Conservation (phyloP, 1,284 basidiomycete species). For the Cystobasidiaceae sp. region DNA sequence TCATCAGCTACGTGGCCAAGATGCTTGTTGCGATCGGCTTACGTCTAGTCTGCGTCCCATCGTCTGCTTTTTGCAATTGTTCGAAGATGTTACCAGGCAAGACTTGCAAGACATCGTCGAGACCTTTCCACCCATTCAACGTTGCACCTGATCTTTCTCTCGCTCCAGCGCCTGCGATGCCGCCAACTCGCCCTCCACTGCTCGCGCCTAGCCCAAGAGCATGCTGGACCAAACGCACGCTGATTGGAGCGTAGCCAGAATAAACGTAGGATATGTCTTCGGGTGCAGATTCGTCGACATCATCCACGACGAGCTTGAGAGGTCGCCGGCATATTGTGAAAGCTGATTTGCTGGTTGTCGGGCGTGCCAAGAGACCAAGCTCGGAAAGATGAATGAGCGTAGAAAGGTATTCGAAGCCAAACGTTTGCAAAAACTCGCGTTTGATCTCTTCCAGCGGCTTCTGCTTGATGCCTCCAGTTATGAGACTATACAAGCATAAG, state of each 20-base stretch:
- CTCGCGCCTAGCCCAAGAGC: constrained; percentile 67
- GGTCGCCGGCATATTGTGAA: constrained; percentile 71
- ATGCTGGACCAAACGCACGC: constrained; percentile 84
- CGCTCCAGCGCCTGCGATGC: constrained; percentile 50
- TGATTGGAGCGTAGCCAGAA: constrained; percentile 93
- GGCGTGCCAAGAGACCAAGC: constrained; percentile 60
- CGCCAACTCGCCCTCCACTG: constrained; percentile 58
- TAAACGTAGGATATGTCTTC: constrained; percentile 94
- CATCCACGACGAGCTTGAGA: constrained; percentile 87
- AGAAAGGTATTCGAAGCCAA: constrained; percentile 85
- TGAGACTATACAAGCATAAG: constrained; percentile 77
- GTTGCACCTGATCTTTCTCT: constrained; percentile 52
- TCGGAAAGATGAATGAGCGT: constrained; percentile 73
- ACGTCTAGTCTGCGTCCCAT: constrained; percentile 47
- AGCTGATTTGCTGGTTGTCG: constrained; percentile 49
- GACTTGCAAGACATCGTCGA: constrained; percentile 76
- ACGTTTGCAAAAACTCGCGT: constrained; percentile 82
- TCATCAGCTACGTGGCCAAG: not conserved
- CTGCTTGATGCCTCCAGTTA: constrained; percentile 75
- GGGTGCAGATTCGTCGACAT: constrained; percentile 62
- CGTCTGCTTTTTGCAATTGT: constrained; percentile 56
- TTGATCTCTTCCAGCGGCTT: constrained; percentile 84
- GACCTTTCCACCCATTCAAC: constrained; percentile 91
- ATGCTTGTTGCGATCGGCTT: constrained; percentile 17
- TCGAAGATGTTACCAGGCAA: constrained; percentile 85